Evolutionary conservation across 2,329 filamentous ascomycete species (phyloP), one percentile per base, ranked within the genome.

Genomic region (Gnomoniopsis smithogilvyi): DNA sequence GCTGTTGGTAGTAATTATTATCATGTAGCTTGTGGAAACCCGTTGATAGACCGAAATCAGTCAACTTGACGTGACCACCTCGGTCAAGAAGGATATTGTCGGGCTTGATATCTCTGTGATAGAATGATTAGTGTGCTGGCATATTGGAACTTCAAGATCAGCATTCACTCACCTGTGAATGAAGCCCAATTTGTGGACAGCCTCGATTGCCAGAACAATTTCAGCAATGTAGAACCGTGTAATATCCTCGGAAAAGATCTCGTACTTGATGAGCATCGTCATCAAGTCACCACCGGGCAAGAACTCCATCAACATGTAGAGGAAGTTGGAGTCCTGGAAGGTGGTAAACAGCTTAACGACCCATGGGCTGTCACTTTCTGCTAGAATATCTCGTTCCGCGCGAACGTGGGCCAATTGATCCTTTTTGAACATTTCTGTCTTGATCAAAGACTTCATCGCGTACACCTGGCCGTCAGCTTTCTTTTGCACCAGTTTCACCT

Each of bases 221-320:
- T 99, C 94, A 24, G 95, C 95, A 85, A 99, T 99, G 76, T 99
- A 99, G 76, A 99, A 99, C 19, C 95, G 87, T 33, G 95, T 99
- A 66, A 99, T 98, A 67, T 99, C 95, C 74, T 98, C 94, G 0
- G 92, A 96, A 74, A 99, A 99, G 73, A 99, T 97, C 74, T 99
- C 95, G 71, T 99, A 99, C 82, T 98, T 99, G 80, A 99, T 99
- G 67, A 99, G 82, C 95, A 99, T 99, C 3, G 95, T 99, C 95
- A 99, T 99, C 73, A 99, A 76, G 78, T 99, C 95, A 74, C 95
- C 95, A 74, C 95, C 95, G 8, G 95, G 95, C 74, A 99, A 83
- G 76, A 98, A 99, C 76, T 99, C 95, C 95, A 99, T 99, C 62
- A 99, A 82, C 88, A 99, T 95, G 80, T 99, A 99, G 38, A 99